These are phyloP conservation scores for Scutellaria baicalensis DNA, from an alignment of 257 asterid genomes.

Conservation along the genomic window DNA sequence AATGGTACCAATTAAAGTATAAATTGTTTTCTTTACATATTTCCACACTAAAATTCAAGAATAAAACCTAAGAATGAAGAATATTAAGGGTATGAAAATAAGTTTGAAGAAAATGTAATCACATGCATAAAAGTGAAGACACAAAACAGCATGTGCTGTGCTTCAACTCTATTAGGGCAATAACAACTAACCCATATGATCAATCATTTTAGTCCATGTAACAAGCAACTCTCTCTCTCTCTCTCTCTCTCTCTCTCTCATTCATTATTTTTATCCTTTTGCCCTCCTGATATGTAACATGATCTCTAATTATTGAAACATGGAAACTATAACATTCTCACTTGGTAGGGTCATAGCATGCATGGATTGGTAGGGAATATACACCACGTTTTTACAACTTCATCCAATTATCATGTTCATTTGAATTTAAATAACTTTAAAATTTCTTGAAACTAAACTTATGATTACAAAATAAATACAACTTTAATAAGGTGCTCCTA, in stretches of 20 bases:
- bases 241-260: too few species aligned
- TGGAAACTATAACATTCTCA: neutral
- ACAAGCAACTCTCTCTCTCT: neutral
- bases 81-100: too few species aligned
- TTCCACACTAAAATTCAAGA: too few species aligned
- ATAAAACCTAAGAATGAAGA: too few species aligned
- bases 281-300: too few species aligned
- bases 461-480: too few species aligned
- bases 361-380: neutral
- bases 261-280: too few species aligned
- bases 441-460: too few species aligned
- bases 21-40: too few species aligned
- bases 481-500: too few species aligned
- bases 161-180: conserved; percentile 20
- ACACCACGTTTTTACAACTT: neutral
- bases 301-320: too few species aligned
- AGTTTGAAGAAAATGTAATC: neutral
- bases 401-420: neutral
- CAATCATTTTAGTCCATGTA: conserved; percentile 4
- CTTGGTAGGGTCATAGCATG: neutral
- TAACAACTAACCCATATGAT: conserved; percentile 16
- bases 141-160: neutral
- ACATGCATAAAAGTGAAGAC: neutral
- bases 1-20: too few species aligned
- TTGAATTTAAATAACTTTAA: neutral